phyloP scores from a whole-genome alignment of 2,329 filamentous ascomycete species.

The Neonectria magnoliae region DNA sequence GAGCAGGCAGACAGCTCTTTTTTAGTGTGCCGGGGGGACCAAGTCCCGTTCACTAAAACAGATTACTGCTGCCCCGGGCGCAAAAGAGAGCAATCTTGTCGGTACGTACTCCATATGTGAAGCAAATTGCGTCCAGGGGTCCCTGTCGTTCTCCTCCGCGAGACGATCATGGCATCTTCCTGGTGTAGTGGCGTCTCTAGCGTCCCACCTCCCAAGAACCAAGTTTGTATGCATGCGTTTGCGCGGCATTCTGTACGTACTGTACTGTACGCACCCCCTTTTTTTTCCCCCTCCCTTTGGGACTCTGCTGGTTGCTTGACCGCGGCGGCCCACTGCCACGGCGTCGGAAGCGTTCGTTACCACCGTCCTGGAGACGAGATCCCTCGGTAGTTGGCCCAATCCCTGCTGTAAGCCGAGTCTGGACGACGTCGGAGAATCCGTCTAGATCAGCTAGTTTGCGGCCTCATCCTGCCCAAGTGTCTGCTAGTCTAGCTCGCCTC shows the following conservation, averaged over 20 bases:
- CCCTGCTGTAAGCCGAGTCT: background rate
- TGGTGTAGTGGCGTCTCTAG: background rate
- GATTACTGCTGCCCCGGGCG: no score
- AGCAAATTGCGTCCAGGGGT: background rate
- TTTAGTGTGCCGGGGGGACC: no score
- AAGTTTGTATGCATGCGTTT: background rate
- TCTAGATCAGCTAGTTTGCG: no score
- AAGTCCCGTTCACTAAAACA: no score
- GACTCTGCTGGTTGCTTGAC: background rate
- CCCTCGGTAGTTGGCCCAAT: background rate
- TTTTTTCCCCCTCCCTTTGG: no score
- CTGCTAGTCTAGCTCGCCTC: background rate
- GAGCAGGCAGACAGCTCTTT: no score
- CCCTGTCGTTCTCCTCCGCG: background rate
- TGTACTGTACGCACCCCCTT: background rate
- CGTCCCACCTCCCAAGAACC: background rate
- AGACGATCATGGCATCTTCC: background rate
- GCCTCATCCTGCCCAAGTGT: no score
- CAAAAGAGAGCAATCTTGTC: no score
- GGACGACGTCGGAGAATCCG: background rate
- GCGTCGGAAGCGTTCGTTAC: background rate
- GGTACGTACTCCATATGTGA: no score
- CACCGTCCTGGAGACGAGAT: background rate
- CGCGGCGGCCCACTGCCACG: background rate
- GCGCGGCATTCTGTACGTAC: no score